phyloP scores from a whole-genome alignment of 208 protist genomes.

The Trichomonas vaginalis region DNA sequence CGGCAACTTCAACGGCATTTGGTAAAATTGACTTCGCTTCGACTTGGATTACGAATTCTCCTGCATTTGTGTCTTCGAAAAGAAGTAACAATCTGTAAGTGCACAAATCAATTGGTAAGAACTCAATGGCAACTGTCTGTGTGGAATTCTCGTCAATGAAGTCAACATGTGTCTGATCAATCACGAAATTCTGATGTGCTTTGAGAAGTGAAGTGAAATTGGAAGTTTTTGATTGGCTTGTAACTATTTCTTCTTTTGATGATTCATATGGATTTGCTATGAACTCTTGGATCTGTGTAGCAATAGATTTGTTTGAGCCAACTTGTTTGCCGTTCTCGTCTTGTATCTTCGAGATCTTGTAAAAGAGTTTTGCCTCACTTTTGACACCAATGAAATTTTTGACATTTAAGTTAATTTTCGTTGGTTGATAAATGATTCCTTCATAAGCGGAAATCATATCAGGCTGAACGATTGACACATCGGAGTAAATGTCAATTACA shows the following conservation, averaged over 20 bases:
- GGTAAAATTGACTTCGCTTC: background rate
- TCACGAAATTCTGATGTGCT: background rate
- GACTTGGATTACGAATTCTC: background rate
- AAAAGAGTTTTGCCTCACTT: background rate
- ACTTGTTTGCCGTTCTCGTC: background rate
- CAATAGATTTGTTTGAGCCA: background rate
- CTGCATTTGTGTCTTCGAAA: background rate
- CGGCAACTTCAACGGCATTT: background rate
- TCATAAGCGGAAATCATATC: background rate
- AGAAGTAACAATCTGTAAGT: background rate
- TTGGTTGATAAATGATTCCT: background rate
- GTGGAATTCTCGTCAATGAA: background rate
- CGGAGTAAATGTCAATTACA: background rate
- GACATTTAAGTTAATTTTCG: background rate
- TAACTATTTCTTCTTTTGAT: background rate
- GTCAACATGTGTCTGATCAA: background rate
- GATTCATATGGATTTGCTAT: background rate
- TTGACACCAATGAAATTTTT: background rate
- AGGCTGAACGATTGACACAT: background rate
- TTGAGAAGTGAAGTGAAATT: background rate
- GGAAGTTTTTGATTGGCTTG: background rate
- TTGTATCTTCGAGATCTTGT: background rate
- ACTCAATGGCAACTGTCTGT: background rate
- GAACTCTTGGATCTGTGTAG: background rate
- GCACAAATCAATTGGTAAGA: background rate